Base-by-base conservation (phyloP, 2,329 filamentous ascomycete species). In the Bipolaris gigantea region DNA sequence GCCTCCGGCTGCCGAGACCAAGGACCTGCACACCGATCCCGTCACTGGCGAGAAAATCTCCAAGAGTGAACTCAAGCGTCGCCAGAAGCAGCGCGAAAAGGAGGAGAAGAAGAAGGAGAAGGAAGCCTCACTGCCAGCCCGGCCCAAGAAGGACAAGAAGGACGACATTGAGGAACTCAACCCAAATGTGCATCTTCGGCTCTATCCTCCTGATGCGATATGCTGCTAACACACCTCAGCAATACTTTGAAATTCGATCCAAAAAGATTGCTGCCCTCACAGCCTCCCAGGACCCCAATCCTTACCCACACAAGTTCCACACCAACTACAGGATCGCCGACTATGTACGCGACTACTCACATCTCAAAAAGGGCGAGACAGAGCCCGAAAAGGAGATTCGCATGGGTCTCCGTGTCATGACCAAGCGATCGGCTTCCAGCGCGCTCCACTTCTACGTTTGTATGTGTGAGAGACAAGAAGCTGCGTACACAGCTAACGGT, bases 241-340 rank as follows among this genome's bases (percentile, higher is more conserved):
- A 90, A 87, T 99, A 97, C 81, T 97, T 96, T 74, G 94, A 99
- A 80, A 95, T 97, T 73, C 89, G 94, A 60, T 95, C 89, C 70
- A 85, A 90, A 65, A 84, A 83, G 63, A 86, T 96, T 80, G 88
- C 89, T 76, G 88, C 88, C 68, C 83, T 93, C 60, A 84, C 88
- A 69, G 80, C 87, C 71, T 85, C 84, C 71, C 86, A 89, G 79
- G 79, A 86, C 55, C 89, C 89, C 36, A 89, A 93, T 71, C 90
- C 90, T 5, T 75, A 97, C 77, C 94, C 94, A 7, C 93, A 99
- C 87, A 89, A 89, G 83, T 97, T 96, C 83, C 81, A 92, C 53
- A 86, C 90, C 73, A 89, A 88, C 75, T 92, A 91, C 71, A 89
- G 94, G 68, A 81, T 96, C 57, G 82, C 84, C 70, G 85, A 92